phyloP scores from a whole-genome alignment of 331 rosid species.

The Spiraea crenata region DNA sequence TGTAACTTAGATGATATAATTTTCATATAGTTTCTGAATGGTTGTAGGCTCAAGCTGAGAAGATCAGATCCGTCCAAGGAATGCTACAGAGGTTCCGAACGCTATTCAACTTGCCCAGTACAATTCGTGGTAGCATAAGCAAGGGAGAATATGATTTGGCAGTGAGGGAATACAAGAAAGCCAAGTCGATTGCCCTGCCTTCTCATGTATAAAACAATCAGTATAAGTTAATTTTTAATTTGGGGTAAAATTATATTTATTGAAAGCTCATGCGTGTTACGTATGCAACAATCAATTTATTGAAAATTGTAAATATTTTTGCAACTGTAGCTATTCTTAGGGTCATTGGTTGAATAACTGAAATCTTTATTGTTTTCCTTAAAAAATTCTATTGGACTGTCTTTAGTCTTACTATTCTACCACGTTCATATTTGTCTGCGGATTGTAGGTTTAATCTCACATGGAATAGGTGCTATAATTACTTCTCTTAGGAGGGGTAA shows the following conservation, averaged over 20 bases:
- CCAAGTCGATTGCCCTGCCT: conserved; percentile 93
- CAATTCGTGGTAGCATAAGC: conserved; percentile 88
- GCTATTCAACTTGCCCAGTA: conserved; percentile 93
- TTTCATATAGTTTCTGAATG: conserved; percentile 22
- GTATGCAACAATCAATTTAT: not conserved
- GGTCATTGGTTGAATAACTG: not conserved
- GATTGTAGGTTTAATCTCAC: too few species aligned
- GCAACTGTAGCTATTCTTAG: not conserved
- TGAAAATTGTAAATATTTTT: not conserved
- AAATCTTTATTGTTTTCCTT: too few species aligned
- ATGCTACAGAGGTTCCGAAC: conserved; percentile 99
- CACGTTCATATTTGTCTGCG: too few species aligned
- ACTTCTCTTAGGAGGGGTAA: too few species aligned
- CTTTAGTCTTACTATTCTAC: too few species aligned
- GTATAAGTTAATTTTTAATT: conserved; percentile 10
- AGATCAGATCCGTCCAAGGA: conserved; percentile 97
- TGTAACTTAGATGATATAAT: conserved; percentile 22
- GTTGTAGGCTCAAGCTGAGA: conserved; percentile 94
- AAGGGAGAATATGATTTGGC: conserved; percentile 99
- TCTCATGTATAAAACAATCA: conserved; percentile 67
- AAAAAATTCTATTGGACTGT: too few species aligned
- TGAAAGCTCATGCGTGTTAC: not conserved
- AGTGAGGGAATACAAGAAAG: conserved; percentile 99
- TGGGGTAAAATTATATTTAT: not conserved
- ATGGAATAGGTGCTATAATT: too few species aligned